Base-by-base conservation (phyloP, 2,329 filamentous ascomycete species). In the Colletotrichum agaves region DNA sequence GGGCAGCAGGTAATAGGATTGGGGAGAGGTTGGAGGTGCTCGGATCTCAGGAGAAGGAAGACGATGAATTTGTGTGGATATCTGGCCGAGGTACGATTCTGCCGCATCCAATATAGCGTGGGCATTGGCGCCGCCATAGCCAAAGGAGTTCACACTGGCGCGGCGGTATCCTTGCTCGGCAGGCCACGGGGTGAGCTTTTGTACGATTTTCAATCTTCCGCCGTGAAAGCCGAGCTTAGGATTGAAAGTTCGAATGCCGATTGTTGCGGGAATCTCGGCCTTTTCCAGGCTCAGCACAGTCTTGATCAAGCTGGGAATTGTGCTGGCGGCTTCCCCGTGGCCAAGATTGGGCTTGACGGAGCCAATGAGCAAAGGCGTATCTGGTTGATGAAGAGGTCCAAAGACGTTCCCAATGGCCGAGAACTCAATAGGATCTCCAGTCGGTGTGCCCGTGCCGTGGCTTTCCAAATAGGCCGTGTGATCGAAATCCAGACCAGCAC, bases 1-100 rank as follows among this genome's bases (percentile, higher is more conserved):
- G 5, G 72, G 71, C 2, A 75, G 57, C 3, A 75, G 12, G 5
- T 50, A 23, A 50, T 23, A 33, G 27, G 47, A 1, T 50, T 23
- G 3, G 31, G 15, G 23, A 50, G n/a, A n/a, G n/a, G n/a, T n/a
- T n/a, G n/a, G n/a, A n/a, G n/a, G n/a, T n/a, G n/a, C n/a, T n/a
- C n/a, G n/a, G n/a, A n/a, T n/a, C n/a, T n/a, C n/a, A n/a, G n/a
- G n/a, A n/a, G n/a, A n/a, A n/a, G n/a, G n/a, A n/a, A n/a, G n/a
- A n/a, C n/a, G n/a, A n/a, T n/a, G n/a, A n/a, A n/a, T n/a, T n/a
- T n/a, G n/a, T n/a, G n/a, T n/a, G n/a, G n/a, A n/a, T n/a, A n/a
- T n/a, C n/a, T n/a, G n/a, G n/a, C n/a, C n/a, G n/a, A n/a, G n/a
- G n/a, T n/a, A n/a, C n/a, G n/a, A n/a, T n/a, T n/a, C n/a, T n/a